Evolutionary conservation across 306 rosid species (phyloP).

Genomic region (Sicyos baderoa): DNA sequence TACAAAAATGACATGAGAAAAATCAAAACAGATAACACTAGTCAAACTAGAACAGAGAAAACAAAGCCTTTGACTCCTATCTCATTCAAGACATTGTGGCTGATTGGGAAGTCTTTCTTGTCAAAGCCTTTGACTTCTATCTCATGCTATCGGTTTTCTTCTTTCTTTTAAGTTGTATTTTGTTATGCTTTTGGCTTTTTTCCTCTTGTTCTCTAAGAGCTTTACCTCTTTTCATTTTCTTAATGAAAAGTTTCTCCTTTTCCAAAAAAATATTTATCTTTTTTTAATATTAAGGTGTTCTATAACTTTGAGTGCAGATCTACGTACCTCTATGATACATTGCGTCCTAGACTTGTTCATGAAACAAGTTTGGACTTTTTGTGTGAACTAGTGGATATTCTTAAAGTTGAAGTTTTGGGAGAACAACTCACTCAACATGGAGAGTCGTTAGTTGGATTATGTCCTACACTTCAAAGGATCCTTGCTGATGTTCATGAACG

Average conservation of each 20-base stretch:
- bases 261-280: not conserved
- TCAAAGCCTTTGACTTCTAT: no score
- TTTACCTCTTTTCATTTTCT: no score
- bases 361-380: constrained; percentile 88
- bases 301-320: constrained; percentile 53
- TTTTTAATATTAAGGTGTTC: not conserved
- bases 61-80: no score
- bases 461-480: constrained; percentile 86
- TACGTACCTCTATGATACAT: constrained; percentile 76
- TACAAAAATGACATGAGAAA: no score
- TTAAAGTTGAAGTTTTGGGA: constrained; percentile 83
- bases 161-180: no score
- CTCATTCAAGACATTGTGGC: no score
- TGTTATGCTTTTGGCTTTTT: no score
- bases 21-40: no score
- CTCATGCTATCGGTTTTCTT: no score
- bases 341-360: constrained; percentile 90
- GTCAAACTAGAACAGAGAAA: no score
- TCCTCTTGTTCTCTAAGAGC: no score
- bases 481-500: constrained; percentile 96
- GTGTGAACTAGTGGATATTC: constrained; percentile 93
- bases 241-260: not conserved
- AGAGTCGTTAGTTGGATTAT: constrained; percentile 79
- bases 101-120: no score
- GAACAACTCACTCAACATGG: constrained; percentile 65